phyloP scores from a whole-genome alignment of 768 basidiomycete genomes.

The Lactarius sanguifluus region DNA sequence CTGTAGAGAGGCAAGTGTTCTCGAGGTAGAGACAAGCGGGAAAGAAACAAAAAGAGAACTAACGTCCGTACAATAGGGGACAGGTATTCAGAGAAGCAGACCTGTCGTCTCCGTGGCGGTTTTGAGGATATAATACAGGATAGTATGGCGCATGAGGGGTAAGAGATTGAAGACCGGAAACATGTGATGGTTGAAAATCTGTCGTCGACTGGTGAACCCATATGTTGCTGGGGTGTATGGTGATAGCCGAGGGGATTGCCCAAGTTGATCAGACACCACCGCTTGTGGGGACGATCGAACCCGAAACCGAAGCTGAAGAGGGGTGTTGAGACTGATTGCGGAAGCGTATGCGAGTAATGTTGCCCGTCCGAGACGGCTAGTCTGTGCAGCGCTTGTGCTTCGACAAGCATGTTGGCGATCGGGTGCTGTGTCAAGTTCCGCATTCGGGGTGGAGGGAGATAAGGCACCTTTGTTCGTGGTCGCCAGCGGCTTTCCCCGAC shows the following conservation, averaged over 20 bases:
- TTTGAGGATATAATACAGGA: conserved; percentile 4
- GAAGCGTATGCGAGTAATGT: background rate
- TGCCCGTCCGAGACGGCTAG: background rate
- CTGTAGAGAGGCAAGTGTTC: background rate
- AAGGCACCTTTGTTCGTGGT: conserved; percentile 12
- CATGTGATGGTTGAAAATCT: background rate
- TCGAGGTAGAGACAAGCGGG: background rate
- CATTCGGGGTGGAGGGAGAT: conserved; percentile 23
- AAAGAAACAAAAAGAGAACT: background rate
- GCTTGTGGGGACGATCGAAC: background rate
- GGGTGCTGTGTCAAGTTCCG: conserved; percentile 8
- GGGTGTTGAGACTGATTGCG: background rate
- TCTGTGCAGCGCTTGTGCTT: background rate
- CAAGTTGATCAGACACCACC: background rate
- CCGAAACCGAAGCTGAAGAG: background rate
- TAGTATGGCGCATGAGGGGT: background rate
- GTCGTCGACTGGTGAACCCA: background rate
- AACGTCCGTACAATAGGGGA: conserved; percentile 12
- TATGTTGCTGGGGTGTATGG: background rate
- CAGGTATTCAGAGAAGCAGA: background rate
- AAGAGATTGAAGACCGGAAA: background rate
- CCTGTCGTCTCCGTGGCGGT: background rate
- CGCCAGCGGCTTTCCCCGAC: conserved; percentile 19
- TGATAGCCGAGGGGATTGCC: conserved; percentile 2
- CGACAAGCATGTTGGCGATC: background rate